Percentiles rank a stretch among this genome's conserved stretches.
These are phyloP conservation scores for Fusarium pilosicola DNA, from an alignment of 2,329 filamentous ascomycete genomes.

Conservation along the genomic window DNA sequence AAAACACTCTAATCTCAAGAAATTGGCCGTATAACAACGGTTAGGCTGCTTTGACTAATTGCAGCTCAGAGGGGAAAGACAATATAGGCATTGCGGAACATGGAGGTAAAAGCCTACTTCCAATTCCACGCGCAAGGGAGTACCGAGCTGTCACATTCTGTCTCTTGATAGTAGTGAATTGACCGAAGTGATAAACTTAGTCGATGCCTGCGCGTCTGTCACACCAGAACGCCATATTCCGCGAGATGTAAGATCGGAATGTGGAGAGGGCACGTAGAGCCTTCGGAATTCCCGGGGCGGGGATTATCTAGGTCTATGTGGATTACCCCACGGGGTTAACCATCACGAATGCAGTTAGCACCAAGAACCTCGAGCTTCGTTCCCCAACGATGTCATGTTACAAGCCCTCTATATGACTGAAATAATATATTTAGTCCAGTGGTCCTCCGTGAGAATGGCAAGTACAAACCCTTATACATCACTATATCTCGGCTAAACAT, in stretches of 20 bases:
- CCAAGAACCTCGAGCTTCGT: too few species aligned
- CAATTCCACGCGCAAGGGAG: background rate
- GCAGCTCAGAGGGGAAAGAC: background rate
- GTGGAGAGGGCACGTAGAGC: background rate
- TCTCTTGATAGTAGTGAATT: too few species aligned
- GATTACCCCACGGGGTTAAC: background rate
- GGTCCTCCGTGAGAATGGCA: rapidly evolving
- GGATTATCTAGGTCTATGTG: background rate
- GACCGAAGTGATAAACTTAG: too few species aligned
- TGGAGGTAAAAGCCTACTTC: background rate
- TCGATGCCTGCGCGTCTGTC: too few species aligned
- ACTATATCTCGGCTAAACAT: background rate
- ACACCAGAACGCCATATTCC: background rate
- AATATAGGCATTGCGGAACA: background rate
- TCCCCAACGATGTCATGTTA: too few species aligned
- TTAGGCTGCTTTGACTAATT: too few species aligned
- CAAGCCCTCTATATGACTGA: too few species aligned
- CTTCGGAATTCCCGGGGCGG: background rate
- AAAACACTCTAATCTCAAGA: background rate
- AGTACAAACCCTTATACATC: too few species aligned
- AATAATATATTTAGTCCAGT: background rate
- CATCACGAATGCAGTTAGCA: background rate
- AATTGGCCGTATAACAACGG: background rate
- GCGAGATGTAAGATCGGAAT: background rate
- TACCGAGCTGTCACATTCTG: too few species aligned